Evolutionary conservation across 2,329 filamentous ascomycete species (phyloP), one percentile per base, ranked within the genome.

Genomic region (Herpotrichia juniperi): DNA sequence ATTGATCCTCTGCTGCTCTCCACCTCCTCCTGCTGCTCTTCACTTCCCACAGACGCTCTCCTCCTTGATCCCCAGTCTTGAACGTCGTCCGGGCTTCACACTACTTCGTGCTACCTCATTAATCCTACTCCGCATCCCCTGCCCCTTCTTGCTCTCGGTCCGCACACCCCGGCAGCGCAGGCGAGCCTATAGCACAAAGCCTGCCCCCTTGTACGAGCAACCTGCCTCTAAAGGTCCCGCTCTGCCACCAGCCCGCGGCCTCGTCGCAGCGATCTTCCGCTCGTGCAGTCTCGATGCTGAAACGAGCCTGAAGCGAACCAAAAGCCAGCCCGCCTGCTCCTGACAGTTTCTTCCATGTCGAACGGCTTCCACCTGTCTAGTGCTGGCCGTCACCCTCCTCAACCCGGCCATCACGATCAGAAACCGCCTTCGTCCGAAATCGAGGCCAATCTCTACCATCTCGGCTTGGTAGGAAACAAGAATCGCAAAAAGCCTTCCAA

Each of bases 291-390:
- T 71, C 53, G 53, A 70, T 72, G 66, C 67, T 74, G 71, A 74
- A 74, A 74, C 71, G 64, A 66, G 62, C 60, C 63, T 74, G 71
- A 74, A 63, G 69, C 69, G 66, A 70, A 63, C 66, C 51, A 67
- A 69, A 64, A 59, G 58, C 64, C 61, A 61, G 65, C 59, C 28
- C 55, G 48, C 58, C 58, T 60, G 59, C 62, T 61, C 63, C 58
- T 62, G 51, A 62, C 57, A 49, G 52, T 50, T 45, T 50, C 26
- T 66, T 63, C 68, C 69, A 73, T 74, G 71, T 73, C 71, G 67
- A 68, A 61, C 66, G 63, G 59, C 51, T 61, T 64, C 61, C 59
- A 64, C 57, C 53, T 54, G 57, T 64, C 69, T 68, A 67, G 66
- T 61, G 63, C 68, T 67, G 59, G 56, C 57, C 63, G 58, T 43